Base-by-base conservation (phyloP, 176 grass and related monocot genomes). In the Aegilops speltoides region DNA sequence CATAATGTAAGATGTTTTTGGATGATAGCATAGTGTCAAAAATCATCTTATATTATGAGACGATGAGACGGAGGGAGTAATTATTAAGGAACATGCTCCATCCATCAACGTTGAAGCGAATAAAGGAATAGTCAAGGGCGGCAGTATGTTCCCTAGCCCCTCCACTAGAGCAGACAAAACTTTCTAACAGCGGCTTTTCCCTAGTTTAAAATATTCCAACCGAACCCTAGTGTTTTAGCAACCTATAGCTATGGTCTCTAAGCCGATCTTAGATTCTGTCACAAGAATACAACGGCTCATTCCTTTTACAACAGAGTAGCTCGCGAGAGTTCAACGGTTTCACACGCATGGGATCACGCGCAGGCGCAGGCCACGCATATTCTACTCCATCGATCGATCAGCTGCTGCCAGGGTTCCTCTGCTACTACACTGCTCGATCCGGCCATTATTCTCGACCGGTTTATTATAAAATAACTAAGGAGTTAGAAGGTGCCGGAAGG, bases 311-410 rank as follows among this genome's bases (percentile, higher is more conserved):
- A 64, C 22, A 7, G 0, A 24, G 20, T 15, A 64, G 22, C 33
- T 40, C 6, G 5, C 74, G 23, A 63, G 17, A 32, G 12, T 78
- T 90, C 64, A 82, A 83, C 25, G 79, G 64, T 86, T 86, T 86
- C 84, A 86, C 79, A 90, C 67, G 82, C 85, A 41, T 86, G 15
- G 32, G 84, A 90, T 90, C 84, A 66, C 84, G 73, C 79, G 52
- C 76, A 80, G 40, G 57, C n/a, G 23, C 73, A 76, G 43, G 73
- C 73, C 72, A 45, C 54, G 79, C 65, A 79, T 87, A 79, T 79
- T 83, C 52, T 83, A 86, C 76, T 64, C 23, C 41, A 80, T 79
- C 33, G 45, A 75, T 79, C 25, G 45, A 37, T 80, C 60, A 77
- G 79, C 50, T 86, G 64, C 28, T 64, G 78, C 83, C 71, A 78